Evolutionary conservation across 257 asterid genomes (phyloP), one percentile per base, ranked within the genome.

Genomic region (Plantago elongata): DNA sequence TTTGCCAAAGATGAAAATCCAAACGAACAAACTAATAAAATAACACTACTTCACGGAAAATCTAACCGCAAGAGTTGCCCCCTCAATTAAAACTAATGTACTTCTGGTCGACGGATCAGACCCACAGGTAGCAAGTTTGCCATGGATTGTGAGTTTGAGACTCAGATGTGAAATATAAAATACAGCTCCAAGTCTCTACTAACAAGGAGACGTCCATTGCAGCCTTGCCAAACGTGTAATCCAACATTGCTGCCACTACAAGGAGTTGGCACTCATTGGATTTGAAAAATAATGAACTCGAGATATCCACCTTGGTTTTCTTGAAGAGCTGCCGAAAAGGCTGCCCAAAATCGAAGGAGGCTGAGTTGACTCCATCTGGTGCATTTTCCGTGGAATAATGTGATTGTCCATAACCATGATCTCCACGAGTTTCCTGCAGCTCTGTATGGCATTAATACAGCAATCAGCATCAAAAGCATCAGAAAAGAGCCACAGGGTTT

Each of bases 241-340:
- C 40, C 40, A 34, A 5, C 43, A 11, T 27, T 1, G 48, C 64
- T 66, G 59, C 50, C 65, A 45, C 76, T 77, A 91, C 83, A 91
- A 67, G 48, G 83, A 68, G 62, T 59, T 57, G 37, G 82, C 79
- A 75, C 93, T 81, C 77, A 46, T 63, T 51, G 93, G 91, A 71
- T 87, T 92, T 14, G 97, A 94, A 69, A 86, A 92, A n/a, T 80
- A 84, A 77, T 92, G 97, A 63, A 79, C 81, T 59, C 79, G 74
- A 44, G 29, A 63, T 54, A 77, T 50, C 56, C 75, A 17, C 75
- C 77, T 76, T 0, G 86, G 51, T 74, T 80, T 80, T 74, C 62
- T 78, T 57, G 65, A 62, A 66, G 60, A 49, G 75, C 70, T 51
- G 18, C 85, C 91, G 48, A 89, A 55, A 63, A 83, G 83, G 68